These are phyloP conservation scores for Orychophragmus violaceus DNA, from an alignment of 345 rosid genomes.

Conservation along the genomic window DNA sequence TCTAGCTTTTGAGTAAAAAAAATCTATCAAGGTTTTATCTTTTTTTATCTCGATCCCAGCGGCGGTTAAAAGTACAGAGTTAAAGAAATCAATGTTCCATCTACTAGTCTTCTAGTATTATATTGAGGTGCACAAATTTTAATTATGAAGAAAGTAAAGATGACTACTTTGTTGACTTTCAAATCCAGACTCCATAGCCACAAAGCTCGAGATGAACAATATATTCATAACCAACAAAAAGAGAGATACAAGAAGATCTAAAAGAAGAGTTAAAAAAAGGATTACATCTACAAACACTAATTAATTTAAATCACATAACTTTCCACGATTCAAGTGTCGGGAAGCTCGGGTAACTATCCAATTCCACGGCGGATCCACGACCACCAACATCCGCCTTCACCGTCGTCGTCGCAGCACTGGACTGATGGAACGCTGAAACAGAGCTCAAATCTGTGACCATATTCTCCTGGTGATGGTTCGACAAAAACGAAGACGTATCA, in stretches of 20 bases:
- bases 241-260: neutral
- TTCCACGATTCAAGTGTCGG: constrained; percentile 95
- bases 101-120: too few relatives aligned
- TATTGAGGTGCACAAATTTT: too few relatives aligned
- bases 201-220: constrained; percentile 4
- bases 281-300: constrained; percentile 21
- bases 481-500: constrained; percentile 64
- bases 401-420: neutral
- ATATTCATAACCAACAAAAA: neutral
- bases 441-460: neutral
- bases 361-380: constrained; percentile 35
- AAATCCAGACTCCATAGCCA: constrained; percentile 20
- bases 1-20: neutral
- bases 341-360: constrained; percentile 39
- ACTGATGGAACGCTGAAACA: neutral
- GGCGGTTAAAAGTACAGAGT: neutral
- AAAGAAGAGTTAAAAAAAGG: neutral
- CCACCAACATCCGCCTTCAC: neutral
- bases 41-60: neutral
- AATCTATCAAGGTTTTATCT: neutral
- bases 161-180: neutral
- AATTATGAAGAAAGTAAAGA: neutral
- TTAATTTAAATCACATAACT: constrained; percentile 26
- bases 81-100: too few relatives aligned
- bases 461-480: constrained; percentile 36